Evolutionary conservation across 257 asterid species (phyloP), one percentile per base, ranked within the genome.

Genomic region (Haberlea rhodopensis): DNA sequence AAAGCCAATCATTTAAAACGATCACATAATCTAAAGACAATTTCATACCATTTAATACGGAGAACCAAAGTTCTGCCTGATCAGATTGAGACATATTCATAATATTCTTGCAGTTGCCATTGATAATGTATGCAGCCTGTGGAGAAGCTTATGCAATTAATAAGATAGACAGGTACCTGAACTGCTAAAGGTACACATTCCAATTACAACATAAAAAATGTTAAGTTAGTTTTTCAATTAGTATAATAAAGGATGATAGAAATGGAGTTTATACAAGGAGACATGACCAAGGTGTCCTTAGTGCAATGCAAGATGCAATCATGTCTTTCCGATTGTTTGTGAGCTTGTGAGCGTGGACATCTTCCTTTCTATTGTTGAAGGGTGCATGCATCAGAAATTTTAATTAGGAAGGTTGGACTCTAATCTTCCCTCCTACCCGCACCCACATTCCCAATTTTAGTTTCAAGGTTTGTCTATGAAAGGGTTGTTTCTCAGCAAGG

Each of bases 61-160:
- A 43, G 20, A 43, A 20, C 51, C 51, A 43, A 15, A 43, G 51
- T 43, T 43, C 51, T 43, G 51, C 19, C 51, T 43, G 51, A 16
- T 43, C 51, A 43, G 51, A 43, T 43, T 43, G 51, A 43, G 51
- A 43, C 51, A 43, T 43, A 72, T 85, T 90, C 99, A 94, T 94
- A 21, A 94, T 78, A 70, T 85, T 90, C 84, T 94, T 94, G 92
- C 95, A 81, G 89, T 90, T 94, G 52, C 97, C 99, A 76, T 73
- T 90, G 71, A 88, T 82, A 64, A 90, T 76, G 68, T 86, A 90
- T 48, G 99, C 95, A 24, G 96, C 99, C 99, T 94, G 96, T 62
- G 81, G 57, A 75, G 62, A 66, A 75, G 20, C 23, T 68, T 57
- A 57, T 2, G 52, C 45, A 55, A 51, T 51, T 48, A 64, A 54